A percentile compares a stretch with the other conserved stretches of the same genome.
phyloP scores from a whole-genome alignment of 768 basidiomycete species.

The Tricholoma furcatifolium region DNA sequence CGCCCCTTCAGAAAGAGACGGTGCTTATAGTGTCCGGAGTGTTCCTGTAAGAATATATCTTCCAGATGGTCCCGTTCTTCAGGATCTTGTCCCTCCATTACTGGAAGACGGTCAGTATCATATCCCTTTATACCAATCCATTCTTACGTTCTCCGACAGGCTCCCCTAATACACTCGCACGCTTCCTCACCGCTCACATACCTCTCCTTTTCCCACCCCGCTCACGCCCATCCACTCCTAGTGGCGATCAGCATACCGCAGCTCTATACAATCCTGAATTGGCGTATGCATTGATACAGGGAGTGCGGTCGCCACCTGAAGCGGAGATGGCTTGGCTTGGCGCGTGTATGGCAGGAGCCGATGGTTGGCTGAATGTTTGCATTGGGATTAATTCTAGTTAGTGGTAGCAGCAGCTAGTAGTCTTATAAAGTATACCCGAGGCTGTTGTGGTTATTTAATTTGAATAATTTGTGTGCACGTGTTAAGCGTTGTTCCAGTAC shows the following conservation, averaged over 20 bases:
- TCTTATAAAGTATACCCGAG: too few relatives aligned
- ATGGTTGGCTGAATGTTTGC: constrained; percentile 94
- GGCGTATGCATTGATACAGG: constrained; percentile 83
- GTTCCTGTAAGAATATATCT: constrained; percentile 90
- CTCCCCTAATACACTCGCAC: constrained; percentile 64
- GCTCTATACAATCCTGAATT: constrained; percentile 43
- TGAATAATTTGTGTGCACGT: too few relatives aligned
- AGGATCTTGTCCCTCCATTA: constrained; percentile 83
- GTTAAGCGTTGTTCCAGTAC: not conserved
- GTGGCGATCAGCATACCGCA: constrained; percentile 36
- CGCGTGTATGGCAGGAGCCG: constrained; percentile 86
- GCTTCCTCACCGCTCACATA: constrained; percentile 69
- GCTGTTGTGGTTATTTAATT: too few relatives aligned
- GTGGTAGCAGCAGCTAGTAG: too few relatives aligned
- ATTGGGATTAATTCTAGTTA: constrained; percentile 47
- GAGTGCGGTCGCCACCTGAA: constrained; percentile 78
- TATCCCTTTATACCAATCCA: not conserved
- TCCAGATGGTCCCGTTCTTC: constrained; percentile 86
- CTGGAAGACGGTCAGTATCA: constrained; percentile 67
- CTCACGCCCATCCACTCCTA: constrained; percentile 42
- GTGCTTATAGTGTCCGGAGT: constrained; percentile 83
- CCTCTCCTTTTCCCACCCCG: constrained; percentile 75
- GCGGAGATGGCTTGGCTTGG: constrained; percentile 95
- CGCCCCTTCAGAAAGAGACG: constrained; percentile 64
- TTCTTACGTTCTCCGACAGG: constrained; percentile 41